A percentile compares a stretch with the other conserved stretches of the same genome.
phyloP scores from a whole-genome alignment of 2,329 filamentous ascomycete species.

The Fusarium cicatricum region DNA sequence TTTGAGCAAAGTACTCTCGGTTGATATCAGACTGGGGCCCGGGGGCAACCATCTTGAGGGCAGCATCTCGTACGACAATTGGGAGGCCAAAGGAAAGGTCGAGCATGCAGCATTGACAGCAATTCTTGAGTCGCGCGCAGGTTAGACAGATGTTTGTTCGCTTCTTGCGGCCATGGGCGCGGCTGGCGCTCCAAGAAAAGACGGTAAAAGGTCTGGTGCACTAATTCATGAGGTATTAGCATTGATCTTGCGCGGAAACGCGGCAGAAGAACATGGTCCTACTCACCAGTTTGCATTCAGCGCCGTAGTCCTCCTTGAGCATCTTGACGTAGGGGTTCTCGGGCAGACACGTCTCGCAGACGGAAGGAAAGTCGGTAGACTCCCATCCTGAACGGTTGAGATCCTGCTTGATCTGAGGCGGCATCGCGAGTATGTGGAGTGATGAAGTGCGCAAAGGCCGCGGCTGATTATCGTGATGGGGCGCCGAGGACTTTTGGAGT shows the following conservation, averaged over 20 bases:
- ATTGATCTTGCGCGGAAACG: slow-evolving; percentile 1
- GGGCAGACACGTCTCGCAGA: slow-evolving; percentile 91
- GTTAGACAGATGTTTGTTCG: slow-evolving; percentile 96
- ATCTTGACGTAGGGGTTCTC: slow-evolving; percentile 99
- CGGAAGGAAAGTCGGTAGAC: slow-evolving; percentile 86
- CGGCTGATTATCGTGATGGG: slow-evolving; percentile 28
- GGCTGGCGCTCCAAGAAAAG: slow-evolving; percentile 93
- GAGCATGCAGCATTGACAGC: slow-evolving; percentile 98
- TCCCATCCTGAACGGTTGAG: slow-evolving; percentile 97
- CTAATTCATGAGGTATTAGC: slow-evolving; percentile 32
- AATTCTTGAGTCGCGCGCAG: slow-evolving; percentile 97
- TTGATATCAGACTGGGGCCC: slow-evolving; percentile 94
- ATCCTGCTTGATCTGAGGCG: slow-evolving; percentile 94
- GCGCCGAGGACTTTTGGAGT: slow-evolving; percentile 36
- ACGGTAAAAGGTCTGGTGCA: slow-evolving; percentile 96
- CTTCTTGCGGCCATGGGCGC: slow-evolving; percentile 86
- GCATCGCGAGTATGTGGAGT: slow-evolving; percentile 60
- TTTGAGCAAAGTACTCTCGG: slow-evolving; percentile 96
- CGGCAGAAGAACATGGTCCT: neutral
- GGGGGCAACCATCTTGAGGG: slow-evolving; percentile 96
- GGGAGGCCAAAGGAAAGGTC: slow-evolving; percentile 95
- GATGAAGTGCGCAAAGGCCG: slow-evolving; percentile 29
- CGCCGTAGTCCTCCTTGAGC: slow-evolving; percentile 96
- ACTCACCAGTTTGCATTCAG: slow-evolving; percentile 75
- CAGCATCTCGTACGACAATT: slow-evolving; percentile 93